These are phyloP conservation scores for Phellopilus nigrolimitatus DNA, from an alignment of 1,284 basidiomycete species.

Conservation along the genomic window DNA sequence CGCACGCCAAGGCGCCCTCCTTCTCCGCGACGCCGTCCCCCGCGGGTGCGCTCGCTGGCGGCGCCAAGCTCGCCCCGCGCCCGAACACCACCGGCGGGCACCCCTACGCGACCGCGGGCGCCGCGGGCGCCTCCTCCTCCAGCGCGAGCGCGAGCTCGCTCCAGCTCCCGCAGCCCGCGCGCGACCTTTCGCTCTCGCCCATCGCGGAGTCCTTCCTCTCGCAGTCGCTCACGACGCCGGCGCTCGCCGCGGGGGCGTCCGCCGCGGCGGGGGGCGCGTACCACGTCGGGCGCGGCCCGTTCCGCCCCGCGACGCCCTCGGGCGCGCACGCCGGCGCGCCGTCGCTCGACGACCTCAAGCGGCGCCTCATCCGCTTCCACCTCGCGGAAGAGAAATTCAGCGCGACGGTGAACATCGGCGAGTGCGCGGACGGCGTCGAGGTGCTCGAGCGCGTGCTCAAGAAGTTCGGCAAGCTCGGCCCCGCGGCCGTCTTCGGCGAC, in stretches of 20 bases:
- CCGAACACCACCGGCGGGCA: constrained; percentile 17
- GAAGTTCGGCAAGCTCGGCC: constrained; percentile 76
- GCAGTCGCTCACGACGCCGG: constrained; percentile 43
- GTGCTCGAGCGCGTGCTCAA: constrained; percentile 82
- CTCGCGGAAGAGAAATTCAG: constrained; percentile 74
- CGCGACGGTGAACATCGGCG: constrained; percentile 73
- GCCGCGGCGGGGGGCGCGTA: constrained; percentile 30
- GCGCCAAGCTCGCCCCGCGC: neutral
- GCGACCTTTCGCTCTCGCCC: constrained; percentile 48
- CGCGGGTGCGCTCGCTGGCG: neutral
- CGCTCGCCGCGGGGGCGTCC: constrained; percentile 33
- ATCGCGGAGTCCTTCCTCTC: constrained; percentile 59
- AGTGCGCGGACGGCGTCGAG: constrained; percentile 76
- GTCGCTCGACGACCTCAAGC: constrained; percentile 72
- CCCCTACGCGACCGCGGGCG: constrained; percentile 12
- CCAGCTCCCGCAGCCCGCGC: constrained; percentile 8
- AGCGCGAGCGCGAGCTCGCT: neutral
- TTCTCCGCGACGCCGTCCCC: neutral
- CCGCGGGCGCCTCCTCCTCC: neutral
- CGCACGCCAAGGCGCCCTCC: constrained; percentile 13
- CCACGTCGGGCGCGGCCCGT: constrained; percentile 52
- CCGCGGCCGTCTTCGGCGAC: constrained; percentile 37
- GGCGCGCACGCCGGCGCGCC: constrained; percentile 36
- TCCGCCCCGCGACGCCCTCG: constrained; percentile 38
- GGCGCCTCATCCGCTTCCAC: constrained; percentile 82